Base-by-base conservation (phyloP, 495 filamentous ascomycete genomes). In the Immersiella caudata region DNA sequence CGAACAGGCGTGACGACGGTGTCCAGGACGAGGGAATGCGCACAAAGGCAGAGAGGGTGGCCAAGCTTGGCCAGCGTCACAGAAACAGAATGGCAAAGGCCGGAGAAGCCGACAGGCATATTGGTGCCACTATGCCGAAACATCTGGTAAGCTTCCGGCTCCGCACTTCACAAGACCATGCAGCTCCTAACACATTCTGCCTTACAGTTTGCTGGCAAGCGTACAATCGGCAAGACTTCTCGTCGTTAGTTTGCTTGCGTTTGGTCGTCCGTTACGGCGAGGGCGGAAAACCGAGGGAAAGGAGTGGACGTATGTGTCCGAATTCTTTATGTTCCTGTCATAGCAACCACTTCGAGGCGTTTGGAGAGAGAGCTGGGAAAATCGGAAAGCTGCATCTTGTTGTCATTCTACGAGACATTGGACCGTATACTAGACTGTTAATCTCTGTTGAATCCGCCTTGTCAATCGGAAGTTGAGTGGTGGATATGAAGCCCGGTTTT, bases 61-160 rank as follows among this genome's bases (percentile, higher is more conserved):
- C 85, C 71, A 98, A 97, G 85, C 78, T 99, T 74, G 85, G 89
- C 70, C 95, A 99, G 88, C 93, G 93, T 86, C 92, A 93, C 89
- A 97, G 96, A 93, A 98, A 99, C 82, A 85, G 94, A 67, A 94
- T 96, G 91, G 95, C 95, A 52, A 88, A 94, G 76, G 89, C 91
- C 84, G 95, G 95, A 81, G 95, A 99, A 83, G 93, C 93, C 46
- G 95, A 99, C 87, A 86, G 95, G 75, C 96, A 98, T 81, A 90
- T 89, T 60, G 89, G 89, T 63, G 89, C 89, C 9, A 83, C 90
- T 52, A 80, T 96, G 76, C 88, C 91, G 60, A 99, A 96, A 83
- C 94, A 97, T 82, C 85, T 99, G 87, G 93, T 97, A 85, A 73
- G 88, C 85, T 67, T 62, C 46, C 6, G 52, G 11, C 21, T 6